Percentiles rank a stretch among this genome's conserved stretches.
Evolutionary conservation across 352 stramenopile species (phyloP).

Genomic region (Thalassiosira mediterranea): DNA sequence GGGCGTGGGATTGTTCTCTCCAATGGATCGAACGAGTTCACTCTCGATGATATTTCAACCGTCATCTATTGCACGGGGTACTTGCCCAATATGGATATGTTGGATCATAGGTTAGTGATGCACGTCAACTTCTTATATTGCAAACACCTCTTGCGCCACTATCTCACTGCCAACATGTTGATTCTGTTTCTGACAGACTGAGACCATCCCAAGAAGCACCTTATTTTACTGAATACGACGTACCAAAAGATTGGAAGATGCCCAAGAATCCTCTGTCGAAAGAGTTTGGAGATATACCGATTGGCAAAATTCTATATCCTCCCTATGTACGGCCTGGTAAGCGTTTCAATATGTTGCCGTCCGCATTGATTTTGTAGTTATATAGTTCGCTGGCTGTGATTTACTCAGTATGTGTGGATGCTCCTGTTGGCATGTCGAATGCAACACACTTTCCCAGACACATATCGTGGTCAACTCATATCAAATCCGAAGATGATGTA

Average conservation of each 20-base stretch:
- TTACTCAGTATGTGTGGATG: no score
- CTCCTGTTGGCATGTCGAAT: no score
- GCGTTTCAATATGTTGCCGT: no score
- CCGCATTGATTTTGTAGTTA: no score
- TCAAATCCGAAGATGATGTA: conserved; percentile 67
- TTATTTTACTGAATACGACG: no score
- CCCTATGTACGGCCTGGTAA: no score
- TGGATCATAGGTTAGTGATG: conserved; percentile 35
- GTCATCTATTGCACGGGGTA: conserved; percentile 75
- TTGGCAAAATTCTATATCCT: no score
- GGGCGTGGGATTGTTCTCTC: conserved; percentile 10
- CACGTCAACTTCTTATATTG: conserved; percentile 8
- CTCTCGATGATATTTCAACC: conserved; percentile 42
- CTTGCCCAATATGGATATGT: conserved; percentile 33
- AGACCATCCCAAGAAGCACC: conserved; percentile 3
- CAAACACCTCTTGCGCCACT: no score
- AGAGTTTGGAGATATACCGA: conserved; percentile 20
- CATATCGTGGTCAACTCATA: conserved; percentile 49
- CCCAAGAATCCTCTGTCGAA: conserved; percentile 24
- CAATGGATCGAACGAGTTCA: conserved; percentile 13
- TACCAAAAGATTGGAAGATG: conserved; percentile 50
- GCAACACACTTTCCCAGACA: background rate
- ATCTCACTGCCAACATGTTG: no score
- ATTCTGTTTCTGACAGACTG: no score
- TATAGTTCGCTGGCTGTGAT: no score